These are phyloP conservation scores for Kwoniella sp. DNA, from an alignment of 768 basidiomycete genomes.

Conservation along the genomic window DNA sequence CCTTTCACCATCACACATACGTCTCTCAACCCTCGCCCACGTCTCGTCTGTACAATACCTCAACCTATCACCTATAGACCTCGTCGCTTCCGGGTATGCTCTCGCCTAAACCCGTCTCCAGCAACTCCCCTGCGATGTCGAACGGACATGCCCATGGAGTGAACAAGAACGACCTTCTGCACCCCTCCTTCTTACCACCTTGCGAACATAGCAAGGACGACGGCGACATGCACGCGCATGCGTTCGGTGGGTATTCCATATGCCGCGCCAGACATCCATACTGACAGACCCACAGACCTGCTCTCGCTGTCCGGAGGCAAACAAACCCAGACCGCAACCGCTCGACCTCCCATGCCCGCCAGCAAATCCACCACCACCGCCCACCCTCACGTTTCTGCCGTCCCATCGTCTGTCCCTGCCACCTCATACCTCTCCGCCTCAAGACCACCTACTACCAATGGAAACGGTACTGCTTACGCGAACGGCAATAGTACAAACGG, in stretches of 20 bases:
- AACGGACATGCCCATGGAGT: neutral
- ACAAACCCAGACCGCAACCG: neutral
- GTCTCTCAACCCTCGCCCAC: too few species aligned
- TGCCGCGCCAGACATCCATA: too few species aligned
- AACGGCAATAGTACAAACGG: neutral
- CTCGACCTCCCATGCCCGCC: constrained; percentile 8
- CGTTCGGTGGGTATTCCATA: constrained; percentile 36
- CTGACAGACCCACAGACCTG: constrained; percentile 20
- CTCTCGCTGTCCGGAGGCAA: constrained; percentile 30
- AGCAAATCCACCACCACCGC: constrained; percentile 18
- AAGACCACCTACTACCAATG: constrained; percentile 17
- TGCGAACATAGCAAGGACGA: constrained; percentile 35
- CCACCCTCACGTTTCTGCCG: constrained; percentile 25
- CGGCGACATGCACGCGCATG: constrained; percentile 39
- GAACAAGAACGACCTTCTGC: constrained; percentile 29
- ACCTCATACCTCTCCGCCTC: constrained; percentile 34
- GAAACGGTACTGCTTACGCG: constrained; percentile 5
- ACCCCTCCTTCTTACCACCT: constrained; percentile 38
- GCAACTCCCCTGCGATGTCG: constrained; percentile 1
- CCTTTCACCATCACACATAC: constrained; percentile 1
- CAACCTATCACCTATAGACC: too few species aligned
- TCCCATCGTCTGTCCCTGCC: constrained; percentile 27
- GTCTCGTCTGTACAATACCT: too few species aligned
- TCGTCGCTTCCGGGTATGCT: constrained; percentile 13
- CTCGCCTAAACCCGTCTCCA: constrained; percentile 4